phyloP scores from a whole-genome alignment of 108 stramenopile genomes.

The Chaetoceros tenuissimus region DNA sequence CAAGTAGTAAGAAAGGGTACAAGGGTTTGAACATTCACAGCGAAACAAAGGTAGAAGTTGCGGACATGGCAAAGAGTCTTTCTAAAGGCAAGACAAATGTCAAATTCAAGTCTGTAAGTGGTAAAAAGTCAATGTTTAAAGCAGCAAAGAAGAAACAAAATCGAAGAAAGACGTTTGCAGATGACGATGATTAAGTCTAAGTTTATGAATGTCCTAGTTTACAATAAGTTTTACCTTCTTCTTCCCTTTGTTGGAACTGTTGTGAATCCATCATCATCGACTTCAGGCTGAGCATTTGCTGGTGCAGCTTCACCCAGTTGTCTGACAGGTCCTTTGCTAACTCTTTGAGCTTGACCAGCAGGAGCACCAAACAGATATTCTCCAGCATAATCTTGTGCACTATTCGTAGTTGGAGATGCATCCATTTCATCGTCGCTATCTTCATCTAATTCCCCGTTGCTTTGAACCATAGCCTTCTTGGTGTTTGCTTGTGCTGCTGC shows the following conservation, averaged over 20 bases:
- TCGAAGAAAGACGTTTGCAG: constrained; percentile 17
- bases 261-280: constrained; percentile 75
- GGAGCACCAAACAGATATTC: constrained; percentile 45
- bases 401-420: background rate
- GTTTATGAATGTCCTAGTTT: background rate
- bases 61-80: constrained; percentile 39
- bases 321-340: constrained; percentile 33
- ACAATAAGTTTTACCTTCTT: too few relatives aligned
- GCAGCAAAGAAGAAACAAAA: constrained; percentile 9
- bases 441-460: constrained; percentile 1
- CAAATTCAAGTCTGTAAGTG: constrained; percentile 25
- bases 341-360: constrained; percentile 5
- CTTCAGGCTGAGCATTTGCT: constrained; percentile 27
- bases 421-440: constrained; percentile 10
- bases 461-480: background rate
- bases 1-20: constrained; percentile 40
- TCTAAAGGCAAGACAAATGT: constrained; percentile 33
- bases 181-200: constrained; percentile 12
- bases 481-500: background rate
- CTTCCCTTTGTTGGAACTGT: constrained; percentile 28
- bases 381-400: constrained; percentile 24
- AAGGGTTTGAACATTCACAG: constrained; percentile 70
- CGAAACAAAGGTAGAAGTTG: constrained; percentile 29
- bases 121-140: constrained; percentile 23
- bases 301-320: constrained; percentile 57